phyloP scores from a whole-genome alignment of 169 alveolate genomes.

The Plasmodium gonderi region DNA sequence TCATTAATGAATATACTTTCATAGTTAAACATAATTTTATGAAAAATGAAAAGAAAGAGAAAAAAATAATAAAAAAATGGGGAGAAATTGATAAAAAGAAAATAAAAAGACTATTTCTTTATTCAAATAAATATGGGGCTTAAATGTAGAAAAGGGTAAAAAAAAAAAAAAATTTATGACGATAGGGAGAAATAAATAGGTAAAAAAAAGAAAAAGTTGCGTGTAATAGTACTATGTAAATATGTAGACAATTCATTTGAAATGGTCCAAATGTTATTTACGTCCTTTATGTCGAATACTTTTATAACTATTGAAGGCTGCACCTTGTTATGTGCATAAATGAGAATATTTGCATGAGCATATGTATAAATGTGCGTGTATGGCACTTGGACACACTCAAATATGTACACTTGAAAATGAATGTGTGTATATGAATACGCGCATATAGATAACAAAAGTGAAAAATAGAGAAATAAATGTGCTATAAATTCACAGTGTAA shows the following conservation, averaged over 20 bases:
- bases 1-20: constrained; percentile 71
- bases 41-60: background rate
- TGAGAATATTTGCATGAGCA: background rate
- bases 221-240: background rate
- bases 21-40: constrained; percentile 70
- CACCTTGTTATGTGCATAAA: background rate
- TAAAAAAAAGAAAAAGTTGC: background rate
- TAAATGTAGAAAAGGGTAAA: background rate
- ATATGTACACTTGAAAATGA: background rate
- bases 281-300: background rate
- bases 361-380: background rate
- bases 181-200: background rate
- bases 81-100: no score
- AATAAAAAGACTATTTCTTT: background rate
- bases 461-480: background rate
- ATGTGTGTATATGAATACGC: background rate
- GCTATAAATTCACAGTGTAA: constrained; percentile 8
- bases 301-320: constrained; percentile 1
- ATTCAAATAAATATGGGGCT: background rate
- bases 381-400: background rate
- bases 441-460: background rate
- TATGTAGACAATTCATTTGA: constrained; percentile 5
- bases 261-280: background rate
- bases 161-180: background rate
- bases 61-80: background rate